phyloP scores from a whole-genome alignment of 2,329 filamentous ascomycete species.

The Sarocladiaceae sp. region DNA sequence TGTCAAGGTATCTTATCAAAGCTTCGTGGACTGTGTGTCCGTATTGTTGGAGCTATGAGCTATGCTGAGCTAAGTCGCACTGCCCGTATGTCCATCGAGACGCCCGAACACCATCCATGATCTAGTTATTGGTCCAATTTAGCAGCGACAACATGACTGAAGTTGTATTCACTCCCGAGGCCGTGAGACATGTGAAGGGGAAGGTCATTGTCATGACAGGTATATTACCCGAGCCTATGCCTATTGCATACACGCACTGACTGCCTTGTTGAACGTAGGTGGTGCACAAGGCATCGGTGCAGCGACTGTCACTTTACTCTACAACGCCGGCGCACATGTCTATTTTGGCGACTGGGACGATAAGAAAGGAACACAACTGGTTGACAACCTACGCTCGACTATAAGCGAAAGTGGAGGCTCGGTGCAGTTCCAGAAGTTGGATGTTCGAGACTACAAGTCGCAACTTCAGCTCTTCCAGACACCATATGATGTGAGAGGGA shows the following conservation, averaged over 20 bases:
- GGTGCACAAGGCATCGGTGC: slow-evolving; percentile 2
- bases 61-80: too few species aligned
- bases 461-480: background rate
- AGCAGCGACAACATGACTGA: background rate
- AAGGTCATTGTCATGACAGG: slow-evolving; percentile 1
- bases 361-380: background rate
- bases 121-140: too few species aligned
- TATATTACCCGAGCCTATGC: background rate
- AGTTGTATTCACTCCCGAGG: background rate
- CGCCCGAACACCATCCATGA: too few species aligned
- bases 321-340: background rate
- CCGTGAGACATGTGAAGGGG: background rate
- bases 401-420: background rate
- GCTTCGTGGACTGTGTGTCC: too few species aligned
- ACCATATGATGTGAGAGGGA: background rate
- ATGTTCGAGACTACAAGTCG: slow-evolving; percentile 1
- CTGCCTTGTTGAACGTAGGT: background rate
- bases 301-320: background rate
- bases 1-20: too few species aligned
- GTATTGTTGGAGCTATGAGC: too few species aligned
- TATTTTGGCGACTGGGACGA: slow-evolving; percentile 7
- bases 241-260: background rate
- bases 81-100: too few species aligned
- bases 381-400: background rate
- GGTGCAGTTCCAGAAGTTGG: background rate